Conservation (phyloP, 2,329 filamentous ascomycete genomes). For the Penicillium sp. region DNA sequence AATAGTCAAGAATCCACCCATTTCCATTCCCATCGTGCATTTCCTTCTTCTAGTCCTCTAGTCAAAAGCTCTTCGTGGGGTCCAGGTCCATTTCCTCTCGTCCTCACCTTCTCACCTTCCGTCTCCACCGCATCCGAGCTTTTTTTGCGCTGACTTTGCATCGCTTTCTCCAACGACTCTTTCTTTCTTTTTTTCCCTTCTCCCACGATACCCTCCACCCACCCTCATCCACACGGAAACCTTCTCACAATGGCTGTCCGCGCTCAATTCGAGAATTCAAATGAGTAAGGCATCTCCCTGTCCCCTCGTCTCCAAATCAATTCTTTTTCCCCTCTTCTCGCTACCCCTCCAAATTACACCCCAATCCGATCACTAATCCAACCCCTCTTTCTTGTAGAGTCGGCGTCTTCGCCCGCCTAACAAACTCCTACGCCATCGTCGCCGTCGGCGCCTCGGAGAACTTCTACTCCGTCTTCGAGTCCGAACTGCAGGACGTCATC, state of each 20-base stretch:
- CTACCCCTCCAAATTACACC: too few relatives aligned
- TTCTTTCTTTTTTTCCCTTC: slow-evolving; percentile 1
- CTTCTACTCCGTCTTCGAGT: slow-evolving; percentile 99
- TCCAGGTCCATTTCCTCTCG: too few relatives aligned
- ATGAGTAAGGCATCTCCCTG: slow-evolving; percentile 45
- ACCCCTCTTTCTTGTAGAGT: slow-evolving; percentile 61
- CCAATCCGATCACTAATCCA: neutral
- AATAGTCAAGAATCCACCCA: too few relatives aligned
- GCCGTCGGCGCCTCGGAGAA: slow-evolving; percentile 95
- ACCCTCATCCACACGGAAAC: neutral
- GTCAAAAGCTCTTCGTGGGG: neutral
- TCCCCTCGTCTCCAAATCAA: neutral
- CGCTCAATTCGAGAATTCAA: slow-evolving; percentile 56
- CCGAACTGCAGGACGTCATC: slow-evolving; percentile 95
- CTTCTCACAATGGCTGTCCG: slow-evolving; percentile 49
- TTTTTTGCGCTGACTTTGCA: slow-evolving; percentile 10
- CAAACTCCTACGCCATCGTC: slow-evolving; percentile 94
- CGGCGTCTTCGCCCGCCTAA: slow-evolving; percentile 94
- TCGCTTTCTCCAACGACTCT: slow-evolving; percentile 2
- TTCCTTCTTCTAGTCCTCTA: too few relatives aligned
- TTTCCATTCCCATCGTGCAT: too few relatives aligned
- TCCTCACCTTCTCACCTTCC: slow-evolving; percentile 19
- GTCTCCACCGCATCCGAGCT: slow-evolving; percentile 21
- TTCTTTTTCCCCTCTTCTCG: neutral
- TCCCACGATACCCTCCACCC: slow-evolving; percentile 18